These are phyloP conservation scores for Pleodorina starrii DNA, from an alignment of 139 green algal species.

Conservation along the genomic window DNA sequence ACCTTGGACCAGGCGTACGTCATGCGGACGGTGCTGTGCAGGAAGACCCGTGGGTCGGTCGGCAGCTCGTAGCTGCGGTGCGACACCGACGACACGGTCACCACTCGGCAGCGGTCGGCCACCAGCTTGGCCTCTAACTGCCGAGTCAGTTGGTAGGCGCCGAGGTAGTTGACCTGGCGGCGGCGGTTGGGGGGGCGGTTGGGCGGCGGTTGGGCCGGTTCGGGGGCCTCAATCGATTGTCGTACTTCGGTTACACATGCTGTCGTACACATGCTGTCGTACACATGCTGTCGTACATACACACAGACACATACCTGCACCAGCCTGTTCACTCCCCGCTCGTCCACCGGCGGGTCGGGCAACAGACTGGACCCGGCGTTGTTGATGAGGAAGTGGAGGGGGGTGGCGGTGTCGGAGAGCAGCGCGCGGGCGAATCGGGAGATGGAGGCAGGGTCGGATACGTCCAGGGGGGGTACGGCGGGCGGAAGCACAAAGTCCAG, in stretches of 20 bases:
- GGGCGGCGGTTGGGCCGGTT: no score
- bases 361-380: slow-evolving; percentile 57
- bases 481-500: slow-evolving; percentile 25
- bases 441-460: slow-evolving; percentile 30
- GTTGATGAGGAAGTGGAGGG: slow-evolving; percentile 69
- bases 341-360: background rate
- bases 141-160: slow-evolving; percentile 81
- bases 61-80: slow-evolving; percentile 34
- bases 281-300: background rate
- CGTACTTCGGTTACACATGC: no score
- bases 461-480: slow-evolving; percentile 24
- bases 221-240: no score
- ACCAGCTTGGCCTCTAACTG: slow-evolving; percentile 75
- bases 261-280: no score
- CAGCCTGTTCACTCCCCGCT: slow-evolving; percentile 24
- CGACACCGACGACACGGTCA: slow-evolving; percentile 13
- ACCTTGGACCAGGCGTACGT: slow-evolving; percentile 72
- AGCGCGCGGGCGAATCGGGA: slow-evolving; percentile 1
- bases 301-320: slow-evolving; percentile 32
- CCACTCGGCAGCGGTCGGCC: background rate
- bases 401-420: slow-evolving; percentile 29
- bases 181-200: no score
- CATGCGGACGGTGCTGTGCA: slow-evolving; percentile 44
- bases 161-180: slow-evolving; percentile 78
- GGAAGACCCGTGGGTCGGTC: slow-evolving; percentile 52